Evolutionary conservation across 2,329 filamentous ascomycete genomes (phyloP), one percentile per base, ranked within the genome.

Genomic region (Penicillium janthinellum): DNA sequence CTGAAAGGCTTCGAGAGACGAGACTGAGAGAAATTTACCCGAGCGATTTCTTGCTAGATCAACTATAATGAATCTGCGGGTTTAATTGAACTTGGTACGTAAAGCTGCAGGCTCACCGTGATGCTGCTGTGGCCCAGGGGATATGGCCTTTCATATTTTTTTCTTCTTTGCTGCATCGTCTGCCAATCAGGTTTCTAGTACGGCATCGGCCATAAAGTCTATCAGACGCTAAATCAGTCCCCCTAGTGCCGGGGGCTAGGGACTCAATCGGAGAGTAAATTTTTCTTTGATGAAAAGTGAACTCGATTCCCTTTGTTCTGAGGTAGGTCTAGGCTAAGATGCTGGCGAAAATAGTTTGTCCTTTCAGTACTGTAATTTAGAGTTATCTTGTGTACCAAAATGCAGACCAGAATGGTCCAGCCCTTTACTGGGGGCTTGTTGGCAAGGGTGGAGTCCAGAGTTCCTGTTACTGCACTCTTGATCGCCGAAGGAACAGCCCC

Each of bases 141-240:
- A 14, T 42, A 42, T 45, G 47, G 54, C 39, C 34, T 41, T 52
- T 10, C 49, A 53, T 49, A 42, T 58, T 22, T 15, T 52, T 44
- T 38, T 38, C 47, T 12, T 15, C 10, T 38, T 7, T 38, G 14
- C 34, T 52, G 12, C 51, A 41, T 14, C 25, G 14, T 25, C 35
- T 17, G 48, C 57, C 28, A 62, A 62, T 54, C 58, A 62, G 52
- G 52, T 25, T 53, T 44, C 15, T 4, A 8, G 31, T 52, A 42
- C 49, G 37, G 49, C 54, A 57, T 58, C 44, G 28, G 10, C 31
- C 51, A 50, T n/a, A 22, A 60, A 64, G 60, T 62, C 52, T 60
- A 62, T 58, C 57, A 62, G 48, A 44, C 60, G 56, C 62, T 60
- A 60, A 38, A 64, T 59, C 57, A 28, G 47, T 49, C 20, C 35